Evolutionary conservation across 768 basidiomycete genomes (phyloP).

Genomic region (Collybiopsis luxurians): DNA sequence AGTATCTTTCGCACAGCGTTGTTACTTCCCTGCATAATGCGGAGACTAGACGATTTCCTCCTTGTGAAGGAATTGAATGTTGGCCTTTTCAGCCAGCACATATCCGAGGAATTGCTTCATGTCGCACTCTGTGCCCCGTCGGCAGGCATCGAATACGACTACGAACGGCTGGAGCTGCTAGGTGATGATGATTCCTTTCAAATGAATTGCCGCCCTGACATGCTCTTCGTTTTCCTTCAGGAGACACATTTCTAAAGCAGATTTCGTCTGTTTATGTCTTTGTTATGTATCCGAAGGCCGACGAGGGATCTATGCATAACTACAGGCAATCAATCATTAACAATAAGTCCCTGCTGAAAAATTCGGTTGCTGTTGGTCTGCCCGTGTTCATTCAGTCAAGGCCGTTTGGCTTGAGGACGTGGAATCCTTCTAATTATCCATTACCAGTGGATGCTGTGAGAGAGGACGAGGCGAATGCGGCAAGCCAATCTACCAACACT

Average conservation of each 20-base stretch:
- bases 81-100: constrained; percentile 57
- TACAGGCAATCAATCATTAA: constrained; percentile 70
- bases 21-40: constrained; percentile 72
- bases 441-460: neutral
- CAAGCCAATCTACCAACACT: neutral
- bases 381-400: constrained; percentile 73
- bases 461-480: too few relatives aligned
- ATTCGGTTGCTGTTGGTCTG: constrained; percentile 56
- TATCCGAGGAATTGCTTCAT: constrained; percentile 59
- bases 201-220: neutral
- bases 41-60: constrained; percentile 69
- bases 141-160: constrained; percentile 67
- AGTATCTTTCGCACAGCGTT: constrained; percentile 69
- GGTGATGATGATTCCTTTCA: constrained; percentile 42
- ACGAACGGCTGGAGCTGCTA: constrained; percentile 81
- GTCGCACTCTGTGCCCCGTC: constrained; percentile 71
- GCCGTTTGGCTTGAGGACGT: constrained; percentile 62
- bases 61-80: constrained; percentile 79
- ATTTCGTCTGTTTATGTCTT: constrained; percentile 73
- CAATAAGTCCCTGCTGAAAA: constrained; percentile 62
- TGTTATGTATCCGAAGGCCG: constrained; percentile 59
- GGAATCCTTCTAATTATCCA: constrained; percentile 53
- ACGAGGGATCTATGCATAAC: constrained; percentile 67
- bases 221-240: constrained; percentile 27
- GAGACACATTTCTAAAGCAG: constrained; percentile 84